A percentile compares a stretch with the other conserved stretches of the same genome.
Evolutionary conservation across 2,329 filamentous ascomycete species (phyloP).

Genomic region (Gliomastix tumulicola): DNA sequence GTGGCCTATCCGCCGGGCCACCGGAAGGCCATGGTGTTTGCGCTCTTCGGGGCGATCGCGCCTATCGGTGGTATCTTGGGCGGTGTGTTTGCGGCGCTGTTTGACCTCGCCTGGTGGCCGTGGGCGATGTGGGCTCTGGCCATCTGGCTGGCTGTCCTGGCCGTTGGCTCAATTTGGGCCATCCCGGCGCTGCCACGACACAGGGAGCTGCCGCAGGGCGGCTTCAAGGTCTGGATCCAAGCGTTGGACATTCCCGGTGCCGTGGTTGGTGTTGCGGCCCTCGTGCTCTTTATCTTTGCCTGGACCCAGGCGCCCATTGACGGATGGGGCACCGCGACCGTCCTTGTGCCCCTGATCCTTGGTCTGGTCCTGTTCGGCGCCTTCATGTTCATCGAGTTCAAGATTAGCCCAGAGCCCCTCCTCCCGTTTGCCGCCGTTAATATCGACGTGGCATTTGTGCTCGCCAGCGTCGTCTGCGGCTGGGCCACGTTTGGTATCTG

Average conservation of each 20-base stretch:
- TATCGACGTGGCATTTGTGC: slow-evolving; percentile 45
- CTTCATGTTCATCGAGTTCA: slow-evolving; percentile 52
- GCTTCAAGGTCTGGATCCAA: slow-evolving; percentile 11
- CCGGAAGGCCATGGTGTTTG: slow-evolving; percentile 55
- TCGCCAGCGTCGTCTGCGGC: slow-evolving; percentile 44
- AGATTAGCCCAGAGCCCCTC: slow-evolving; percentile 39
- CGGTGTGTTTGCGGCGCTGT: slow-evolving; percentile 28
- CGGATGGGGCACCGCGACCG: slow-evolving; percentile 49
- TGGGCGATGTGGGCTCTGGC: slow-evolving; percentile 38
- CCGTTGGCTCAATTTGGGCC: slow-evolving; percentile 18
- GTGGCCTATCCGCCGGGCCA: slow-evolving; percentile 47
- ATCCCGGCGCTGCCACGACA: slow-evolving; percentile 22
- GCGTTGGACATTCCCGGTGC: slow-evolving; percentile 32
- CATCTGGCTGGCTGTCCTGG: slow-evolving; percentile 23
- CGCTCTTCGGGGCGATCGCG: slow-evolving; percentile 36
- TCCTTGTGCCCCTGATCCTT: slow-evolving; percentile 50
- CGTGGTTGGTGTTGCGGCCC: slow-evolving; percentile 39
- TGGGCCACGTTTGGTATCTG: slow-evolving; percentile 50
- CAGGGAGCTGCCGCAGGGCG: slow-evolving; percentile 3
- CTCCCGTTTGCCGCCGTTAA: slow-evolving; percentile 44
- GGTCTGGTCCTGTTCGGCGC: slow-evolving; percentile 44
- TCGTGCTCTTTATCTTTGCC: slow-evolving; percentile 59
- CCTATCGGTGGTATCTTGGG: slow-evolving; percentile 38
- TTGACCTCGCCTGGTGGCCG: slow-evolving; percentile 38
- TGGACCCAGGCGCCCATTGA: slow-evolving; percentile 58